Base-by-base conservation (phyloP, 2,329 filamentous ascomycete genomes). In the Blastomyces gilchristii region DNA sequence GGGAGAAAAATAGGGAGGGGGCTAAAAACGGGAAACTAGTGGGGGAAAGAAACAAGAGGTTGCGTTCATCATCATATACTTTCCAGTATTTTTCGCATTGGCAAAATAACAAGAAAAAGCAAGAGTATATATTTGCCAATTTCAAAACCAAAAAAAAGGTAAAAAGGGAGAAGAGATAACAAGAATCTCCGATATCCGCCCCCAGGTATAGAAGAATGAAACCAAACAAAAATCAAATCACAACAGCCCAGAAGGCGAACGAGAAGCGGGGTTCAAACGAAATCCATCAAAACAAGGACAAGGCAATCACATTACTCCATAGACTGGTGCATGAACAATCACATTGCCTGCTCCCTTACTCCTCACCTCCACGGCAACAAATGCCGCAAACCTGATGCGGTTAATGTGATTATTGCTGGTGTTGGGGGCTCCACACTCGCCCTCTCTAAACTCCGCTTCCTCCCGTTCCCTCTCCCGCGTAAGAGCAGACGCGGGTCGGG, bases 311-410 rank as follows among this genome's bases (percentile, higher is more conserved):
- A 70, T 68, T 60, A 78, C 71, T 58, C 74, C 67, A 71, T 78
- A 93, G 41, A 92, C 86, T 16, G 89, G 88, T 25, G 89, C 87
- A 77, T 91, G 91, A 65, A 85, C 78, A 69, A 93, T 77, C 58
- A 91, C 86, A 75, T 89, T 89, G 64, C 71, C 70, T 11, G 72
- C 68, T 2, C 74, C 74, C 60, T 88, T 83, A 28, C 88, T 88
- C 66, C 87, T 80, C 8, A 93, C 88, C 75, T 92, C 89, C 41
- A 91, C 82, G 22, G 83, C 84, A 63, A 91, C 75, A 72, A 92
- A 93, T 5, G 86, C 87, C 1, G 89, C 86, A 73, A 92, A 88
- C 52, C 89, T 85, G 63, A 93, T 85, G 67, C 84, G 86, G 67
- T 66, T 49, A 34, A 47, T 49, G 12, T 59, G 41, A 34, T 28